phyloP scores from a whole-genome alignment of 192 early-diverging fungal species.

The Backusella liffmaniae region DNA sequence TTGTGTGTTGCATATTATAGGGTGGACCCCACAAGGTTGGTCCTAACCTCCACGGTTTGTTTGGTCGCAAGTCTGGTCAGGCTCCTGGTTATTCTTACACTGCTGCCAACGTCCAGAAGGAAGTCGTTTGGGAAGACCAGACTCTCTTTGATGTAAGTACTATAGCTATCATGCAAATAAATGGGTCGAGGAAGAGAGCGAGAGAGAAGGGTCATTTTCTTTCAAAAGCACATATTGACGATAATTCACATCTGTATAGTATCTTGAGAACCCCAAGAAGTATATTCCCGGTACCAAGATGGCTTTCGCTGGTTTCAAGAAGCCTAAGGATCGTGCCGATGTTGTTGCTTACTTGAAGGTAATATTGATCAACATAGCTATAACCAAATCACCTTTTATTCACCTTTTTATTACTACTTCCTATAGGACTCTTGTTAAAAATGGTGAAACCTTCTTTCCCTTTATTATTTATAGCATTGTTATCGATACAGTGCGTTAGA shows the following conservation, averaged over 20 bases:
- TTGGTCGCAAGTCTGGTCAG: slow-evolving; percentile 86
- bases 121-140: slow-evolving; percentile 82
- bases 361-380: neutral
- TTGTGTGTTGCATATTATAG: slow-evolving; percentile 26
- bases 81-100: slow-evolving; percentile 91
- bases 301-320: slow-evolving; percentile 95
- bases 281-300: slow-evolving; percentile 95
- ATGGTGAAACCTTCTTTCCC: neutral
- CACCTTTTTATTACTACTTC: neutral
- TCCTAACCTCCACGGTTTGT: slow-evolving; percentile 92
- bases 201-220: too few species aligned
- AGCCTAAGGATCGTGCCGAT: slow-evolving; percentile 78
- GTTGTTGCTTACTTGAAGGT: slow-evolving; percentile 91
- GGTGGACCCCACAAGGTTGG: slow-evolving; percentile 92
- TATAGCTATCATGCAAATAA: too few species aligned
- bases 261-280: slow-evolving; percentile 99
- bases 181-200: too few species aligned
- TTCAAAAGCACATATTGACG: too few species aligned
- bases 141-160: slow-evolving; percentile 68
- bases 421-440: neutral
- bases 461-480: slow-evolving; percentile 10
- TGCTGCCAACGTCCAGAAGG: slow-evolving; percentile 85
- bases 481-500: slow-evolving; percentile 6
- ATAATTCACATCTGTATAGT: slow-evolving; percentile 26
- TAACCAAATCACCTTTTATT: neutral